Evolutionary conservation across 192 early-diverging fungal genomes (phyloP).

Genomic region (Coemansia sp.): DNA sequence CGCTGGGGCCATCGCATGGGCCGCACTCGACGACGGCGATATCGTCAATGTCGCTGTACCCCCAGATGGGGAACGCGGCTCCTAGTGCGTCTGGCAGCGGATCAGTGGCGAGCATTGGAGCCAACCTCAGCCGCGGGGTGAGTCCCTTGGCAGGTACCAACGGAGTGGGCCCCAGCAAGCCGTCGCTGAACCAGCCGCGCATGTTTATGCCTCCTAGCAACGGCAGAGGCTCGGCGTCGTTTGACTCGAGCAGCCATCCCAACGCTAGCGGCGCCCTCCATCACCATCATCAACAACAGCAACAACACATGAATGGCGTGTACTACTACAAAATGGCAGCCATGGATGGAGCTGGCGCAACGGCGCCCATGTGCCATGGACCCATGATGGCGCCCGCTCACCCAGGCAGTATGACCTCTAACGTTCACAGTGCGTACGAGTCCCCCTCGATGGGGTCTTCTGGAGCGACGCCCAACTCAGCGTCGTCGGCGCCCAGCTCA

Average conservation of each 20-base stretch:
- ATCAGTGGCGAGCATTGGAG: slow-evolving; percentile 8
- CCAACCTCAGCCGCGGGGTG: slow-evolving; percentile 33
- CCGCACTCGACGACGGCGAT: slow-evolving; percentile 27
- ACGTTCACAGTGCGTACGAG: neutral
- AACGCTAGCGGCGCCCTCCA: slow-evolving; percentile 10
- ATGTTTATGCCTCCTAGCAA: slow-evolving; percentile 11
- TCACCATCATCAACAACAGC: slow-evolving; percentile 18
- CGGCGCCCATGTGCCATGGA: slow-evolving; percentile 14
- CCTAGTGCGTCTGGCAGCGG: slow-evolving; percentile 1
- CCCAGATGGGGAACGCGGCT: slow-evolving; percentile 10
- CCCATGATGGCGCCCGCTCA: slow-evolving; percentile 27
- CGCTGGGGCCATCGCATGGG: slow-evolving; percentile 38
- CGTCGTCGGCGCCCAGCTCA: neutral
- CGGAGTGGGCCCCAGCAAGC: neutral
- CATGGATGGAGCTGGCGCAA: slow-evolving; percentile 18
- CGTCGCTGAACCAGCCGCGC: slow-evolving; percentile 9
- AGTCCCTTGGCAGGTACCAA: slow-evolving; percentile 20
- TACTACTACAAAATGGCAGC: slow-evolving; percentile 41
- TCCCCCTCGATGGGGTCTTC: neutral
- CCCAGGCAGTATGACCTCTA: slow-evolving; percentile 3
- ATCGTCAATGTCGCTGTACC: slow-evolving; percentile 39
- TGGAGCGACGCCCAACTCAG: slow-evolving; percentile 6
- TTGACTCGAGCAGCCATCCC: slow-evolving; percentile 5
- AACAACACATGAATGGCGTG: slow-evolving; percentile 21
- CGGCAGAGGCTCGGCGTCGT: slow-evolving; percentile 1